Percentiles rank a stretch among this genome's conserved stretches.
Evolutionary conservation across 768 basidiomycete species (phyloP).

Genomic region (Kwoniella mangroviensis): DNA sequence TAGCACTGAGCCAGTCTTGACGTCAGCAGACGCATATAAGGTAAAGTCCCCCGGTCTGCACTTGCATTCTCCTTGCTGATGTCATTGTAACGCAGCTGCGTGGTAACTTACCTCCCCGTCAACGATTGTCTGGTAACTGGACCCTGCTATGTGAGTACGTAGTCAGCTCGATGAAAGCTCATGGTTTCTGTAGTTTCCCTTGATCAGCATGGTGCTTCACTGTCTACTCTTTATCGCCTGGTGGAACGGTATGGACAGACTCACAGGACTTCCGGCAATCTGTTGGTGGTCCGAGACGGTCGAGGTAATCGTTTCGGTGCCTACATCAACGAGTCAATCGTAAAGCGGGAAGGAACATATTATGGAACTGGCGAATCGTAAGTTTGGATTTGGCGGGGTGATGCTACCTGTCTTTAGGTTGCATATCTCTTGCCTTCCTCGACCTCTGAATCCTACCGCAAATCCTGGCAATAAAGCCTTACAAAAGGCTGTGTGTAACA

Average conservation of each 20-base stretch:
- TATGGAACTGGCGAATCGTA: slow-evolving; percentile 90
- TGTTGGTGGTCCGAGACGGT: slow-evolving; percentile 72
- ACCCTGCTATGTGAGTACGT: slow-evolving; percentile 49
- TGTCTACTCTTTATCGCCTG: slow-evolving; percentile 76
- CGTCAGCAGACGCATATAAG: slow-evolving; percentile 32
- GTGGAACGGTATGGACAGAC: slow-evolving; percentile 45
- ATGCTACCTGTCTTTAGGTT: background rate
- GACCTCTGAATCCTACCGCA: background rate
- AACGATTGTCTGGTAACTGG: slow-evolving; percentile 51
- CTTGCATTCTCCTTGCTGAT: background rate
- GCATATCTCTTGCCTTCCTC: background rate
- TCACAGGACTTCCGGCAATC: slow-evolving; percentile 47
- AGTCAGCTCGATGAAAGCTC: background rate
- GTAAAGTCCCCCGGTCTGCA: slow-evolving; percentile 23
- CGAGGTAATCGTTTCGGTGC: slow-evolving; percentile 74
- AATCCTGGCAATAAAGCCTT: too few species aligned
- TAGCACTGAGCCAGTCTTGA: slow-evolving; percentile 38
- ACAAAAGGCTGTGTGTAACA: background rate
- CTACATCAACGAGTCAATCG: slow-evolving; percentile 77
- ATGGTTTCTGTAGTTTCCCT: slow-evolving; percentile 63
- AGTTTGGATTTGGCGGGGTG: slow-evolving; percentile 15
- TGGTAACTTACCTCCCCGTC: slow-evolving; percentile 45
- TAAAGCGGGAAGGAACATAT: slow-evolving; percentile 68
- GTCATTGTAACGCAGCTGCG: slow-evolving; percentile 31
- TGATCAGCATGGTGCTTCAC: slow-evolving; percentile 92